Base-by-base conservation (phyloP, 2,329 filamentous ascomycete species). In the Podosphaera leucotricha region DNA sequence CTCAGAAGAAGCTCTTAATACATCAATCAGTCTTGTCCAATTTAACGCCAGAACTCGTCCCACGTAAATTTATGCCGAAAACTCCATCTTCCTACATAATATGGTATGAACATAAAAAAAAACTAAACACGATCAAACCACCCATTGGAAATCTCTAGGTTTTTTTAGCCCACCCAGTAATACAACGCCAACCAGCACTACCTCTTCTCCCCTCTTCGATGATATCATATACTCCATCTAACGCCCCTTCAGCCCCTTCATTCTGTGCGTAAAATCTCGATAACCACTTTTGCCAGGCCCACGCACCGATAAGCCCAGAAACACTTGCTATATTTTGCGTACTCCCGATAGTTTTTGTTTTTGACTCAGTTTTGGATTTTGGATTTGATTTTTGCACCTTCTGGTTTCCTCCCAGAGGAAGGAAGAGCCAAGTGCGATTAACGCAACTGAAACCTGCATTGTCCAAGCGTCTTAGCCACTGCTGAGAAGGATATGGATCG, bases 251-350 rank as follows among this genome's bases (percentile, higher is more conserved):
- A 60, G 72, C 67, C 44, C 83, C 77, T 21, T 81, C 80, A 56
- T 83, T 90, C 65, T 94, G 86, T 63, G 78, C 72, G 63, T 90
- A 81, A 54, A 87, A 71, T 56, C 84, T 82, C 52, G 94, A 64
- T 60, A 95, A 71, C 90, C 90, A 98, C 59, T 83, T 80, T 69
- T 98, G 90, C 87, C 86, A 98, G 59, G 77, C 77, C 77, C 85
- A 90, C 21, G 80, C 77, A 3, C 84, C 90, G 0, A 87, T 74
- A 36, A 95, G 64, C 18, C 86, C 86, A 11, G 81, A 80, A 50
- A 93, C 66, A 53, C 72, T 75, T 1, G 82, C 81, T 13, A 77
- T 72, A 56, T 76, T 72, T 42, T 76, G 72, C 0, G 80, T 84
- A 53, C 71, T 80, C 6, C 80, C 80, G 57, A 72, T 68, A 16